Evolutionary conservation across 805 yeast genomes (phyloP).

Genomic region (Starmerella riodocensis): DNA sequence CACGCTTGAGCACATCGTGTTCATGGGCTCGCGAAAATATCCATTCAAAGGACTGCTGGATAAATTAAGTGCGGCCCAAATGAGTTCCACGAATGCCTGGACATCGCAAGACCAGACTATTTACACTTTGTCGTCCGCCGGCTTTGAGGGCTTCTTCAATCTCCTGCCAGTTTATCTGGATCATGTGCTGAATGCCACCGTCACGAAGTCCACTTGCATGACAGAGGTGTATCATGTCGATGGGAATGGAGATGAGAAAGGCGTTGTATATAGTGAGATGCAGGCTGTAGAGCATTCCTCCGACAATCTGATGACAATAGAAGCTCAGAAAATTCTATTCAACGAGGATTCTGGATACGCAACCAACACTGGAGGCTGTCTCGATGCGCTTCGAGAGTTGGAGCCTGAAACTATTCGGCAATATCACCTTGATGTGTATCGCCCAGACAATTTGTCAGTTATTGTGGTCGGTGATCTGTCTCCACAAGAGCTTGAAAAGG

Average conservation of each 20-base stretch:
- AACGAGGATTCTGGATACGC: constrained; percentile 63
- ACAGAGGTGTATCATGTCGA: constrained; percentile 95
- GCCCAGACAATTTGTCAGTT: constrained; percentile 73
- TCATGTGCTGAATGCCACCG: constrained; percentile 69
- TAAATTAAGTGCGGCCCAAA: constrained; percentile 67
- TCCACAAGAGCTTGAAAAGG: constrained; percentile 50
- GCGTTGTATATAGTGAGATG: constrained; percentile 96
- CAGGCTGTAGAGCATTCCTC: constrained; percentile 78
- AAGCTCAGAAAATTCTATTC: constrained; percentile 24
- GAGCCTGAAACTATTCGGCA: constrained; percentile 60
- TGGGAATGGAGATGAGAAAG: constrained; percentile 80
- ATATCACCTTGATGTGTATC: constrained; percentile 59
- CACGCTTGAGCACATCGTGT: constrained; percentile 83
- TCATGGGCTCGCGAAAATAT: constrained; percentile 81
- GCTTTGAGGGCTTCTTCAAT: constrained; percentile 85
- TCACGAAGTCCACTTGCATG: constrained; percentile 77
- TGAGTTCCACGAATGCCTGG: constrained; percentile 91
- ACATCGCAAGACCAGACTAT: constrained; percentile 93
- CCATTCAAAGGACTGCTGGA: constrained; percentile 90
- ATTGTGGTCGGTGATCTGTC: constrained; percentile 79
- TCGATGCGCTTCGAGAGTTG: constrained; percentile 59
- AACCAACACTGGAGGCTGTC: constrained; percentile 87
- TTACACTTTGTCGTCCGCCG: constrained; percentile 81
- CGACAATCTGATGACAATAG: constrained; percentile 40
- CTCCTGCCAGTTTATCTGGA: constrained; percentile 82